Base-by-base conservation (phyloP, 2,329 filamentous ascomycete genomes). In the Colletotrichum sidae region DNA sequence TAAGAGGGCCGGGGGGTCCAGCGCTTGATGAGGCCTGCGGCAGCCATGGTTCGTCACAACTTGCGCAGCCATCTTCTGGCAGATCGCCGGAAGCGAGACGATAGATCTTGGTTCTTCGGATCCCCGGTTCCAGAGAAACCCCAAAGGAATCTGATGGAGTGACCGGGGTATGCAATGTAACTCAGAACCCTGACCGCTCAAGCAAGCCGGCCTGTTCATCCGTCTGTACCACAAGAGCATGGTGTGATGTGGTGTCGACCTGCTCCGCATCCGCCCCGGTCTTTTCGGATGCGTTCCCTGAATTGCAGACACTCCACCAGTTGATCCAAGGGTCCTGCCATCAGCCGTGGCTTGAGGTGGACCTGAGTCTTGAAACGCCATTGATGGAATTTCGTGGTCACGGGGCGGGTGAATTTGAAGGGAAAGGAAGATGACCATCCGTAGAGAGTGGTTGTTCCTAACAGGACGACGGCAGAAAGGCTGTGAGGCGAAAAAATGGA, bases 361-460 rank as follows among this genome's bases (percentile, higher is more conserved):
- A 25, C 33, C 13, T 15, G 35, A 35, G 46, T 38, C 17, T 38
- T n/a, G 47, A 13, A 17, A 50, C 44, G 44, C 34, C 33, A 67
- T 67, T 67, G 64, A 67, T 65, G 64, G 64, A 55, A 65, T 59
- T 50, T 47, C 17, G 33, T 5, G 9, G 44, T 38, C 50, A 34
- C 42, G 45, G 39, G 45, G 42, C 35, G 38, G 39, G 45, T 55
- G 33, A 41, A 53, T 51, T 51, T 65, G 17, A 50, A 59, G 53
- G 54, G 61, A 2, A 55, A 33, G 64, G 64, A 65, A 35, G 54
- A 59, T 39, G 50, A 55, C 64, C 38, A 59, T 64, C 60, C 54
- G 60, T 15, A 6, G 35, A 59, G 44, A 42, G 41, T 34, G 54
- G 45, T 51, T 9, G 33, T 38, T 52, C 52, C 42, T 33, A 39